A percentile compares a stretch with the other conserved stretches of the same genome.
These are phyloP conservation scores for Gossypium raimondii DNA, from an alignment of 345 rosid genomes.

Conservation along the genomic window DNA sequence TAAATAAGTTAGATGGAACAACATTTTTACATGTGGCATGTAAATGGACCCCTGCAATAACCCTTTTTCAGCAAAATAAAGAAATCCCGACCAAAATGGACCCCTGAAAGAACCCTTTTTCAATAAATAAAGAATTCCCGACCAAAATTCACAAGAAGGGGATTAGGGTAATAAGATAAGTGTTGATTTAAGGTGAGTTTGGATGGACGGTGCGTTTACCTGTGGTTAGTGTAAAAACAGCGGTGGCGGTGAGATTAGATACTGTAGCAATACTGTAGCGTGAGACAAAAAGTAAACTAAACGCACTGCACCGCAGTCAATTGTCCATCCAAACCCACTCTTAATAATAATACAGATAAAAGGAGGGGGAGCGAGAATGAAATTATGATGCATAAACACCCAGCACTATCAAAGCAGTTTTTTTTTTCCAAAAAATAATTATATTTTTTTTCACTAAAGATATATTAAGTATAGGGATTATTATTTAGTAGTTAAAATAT, in stretches of 20 bases:
- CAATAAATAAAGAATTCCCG: conserved; percentile 4
- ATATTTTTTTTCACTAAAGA: not conserved
- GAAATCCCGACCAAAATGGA: conserved; percentile 3
- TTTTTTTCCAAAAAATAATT: not conserved
- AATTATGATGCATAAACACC: not conserved
- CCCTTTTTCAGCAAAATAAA: conserved; percentile 7
- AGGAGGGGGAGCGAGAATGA: not conserved
- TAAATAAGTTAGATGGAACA: not conserved
- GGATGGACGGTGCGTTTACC: too few relatives aligned
- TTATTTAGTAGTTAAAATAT: too few relatives aligned
- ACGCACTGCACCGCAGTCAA: too few relatives aligned
- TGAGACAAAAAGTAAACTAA: too few relatives aligned
- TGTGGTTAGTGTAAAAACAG: too few relatives aligned
- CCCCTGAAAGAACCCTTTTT: not conserved
- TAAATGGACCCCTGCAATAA: not conserved
- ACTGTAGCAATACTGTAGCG: too few relatives aligned
- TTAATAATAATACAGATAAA: too few relatives aligned
- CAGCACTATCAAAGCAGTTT: too few relatives aligned
- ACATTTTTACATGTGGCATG: conserved; percentile 22
- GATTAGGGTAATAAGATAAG: not conserved
- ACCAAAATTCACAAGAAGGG: not conserved
- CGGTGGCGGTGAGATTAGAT: too few relatives aligned
- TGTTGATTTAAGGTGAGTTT: too few relatives aligned
- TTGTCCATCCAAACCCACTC: too few relatives aligned
- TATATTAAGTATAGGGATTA: not conserved